Evolutionary conservation across 305 asterid species (phyloP), one percentile per base, ranked within the genome.

Genomic region (Coffea humblotiana): DNA sequence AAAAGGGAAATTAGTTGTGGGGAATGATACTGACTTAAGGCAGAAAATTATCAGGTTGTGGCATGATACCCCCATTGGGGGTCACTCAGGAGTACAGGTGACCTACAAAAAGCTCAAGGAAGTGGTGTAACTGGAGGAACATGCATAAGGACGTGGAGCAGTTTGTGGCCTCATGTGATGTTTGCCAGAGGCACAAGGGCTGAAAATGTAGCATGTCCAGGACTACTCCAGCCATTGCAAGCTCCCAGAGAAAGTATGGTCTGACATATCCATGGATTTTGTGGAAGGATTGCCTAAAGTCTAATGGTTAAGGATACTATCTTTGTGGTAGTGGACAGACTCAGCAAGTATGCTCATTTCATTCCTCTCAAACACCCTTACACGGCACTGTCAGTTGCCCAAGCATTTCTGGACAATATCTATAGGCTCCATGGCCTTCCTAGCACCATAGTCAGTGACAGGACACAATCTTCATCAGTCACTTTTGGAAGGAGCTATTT

Each of bases 311-410:
- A 32, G 12, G 9, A 15, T 0, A 12, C 29, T 0, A 32, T 74
- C 3, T 3, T 56, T 3, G 78, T 74, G 4, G 35, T 56, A 7
- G 78, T 29, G 0, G 78, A 74, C 7, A 14, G 78, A 5, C 8
- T 74, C 0, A 54, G 54, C 0, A 74, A 74, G 6, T 56, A 74
- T 18, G 27, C 8, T 6, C 66, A 54, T 21, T 56, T 56, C 19
- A 8, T 54, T 0, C 2, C 54, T 6, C 43, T 74, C 18, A 19
- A 1, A 0, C 45, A 52, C 8, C 49, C 27, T 1, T 74, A 15
- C 9, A 0, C 68, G 0, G 52, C 78, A 0, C 0, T 0, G 1
- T 0, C 0, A 0, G 12, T 74, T 0, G 78, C 66, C 0, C 6
- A 19, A 19, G 15, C 0, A 0, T 74, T 16, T 16, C 3, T 74